Conservation (phyloP, 768 basidiomycete genomes). For the Hebeloma cylindrosporum region DNA sequence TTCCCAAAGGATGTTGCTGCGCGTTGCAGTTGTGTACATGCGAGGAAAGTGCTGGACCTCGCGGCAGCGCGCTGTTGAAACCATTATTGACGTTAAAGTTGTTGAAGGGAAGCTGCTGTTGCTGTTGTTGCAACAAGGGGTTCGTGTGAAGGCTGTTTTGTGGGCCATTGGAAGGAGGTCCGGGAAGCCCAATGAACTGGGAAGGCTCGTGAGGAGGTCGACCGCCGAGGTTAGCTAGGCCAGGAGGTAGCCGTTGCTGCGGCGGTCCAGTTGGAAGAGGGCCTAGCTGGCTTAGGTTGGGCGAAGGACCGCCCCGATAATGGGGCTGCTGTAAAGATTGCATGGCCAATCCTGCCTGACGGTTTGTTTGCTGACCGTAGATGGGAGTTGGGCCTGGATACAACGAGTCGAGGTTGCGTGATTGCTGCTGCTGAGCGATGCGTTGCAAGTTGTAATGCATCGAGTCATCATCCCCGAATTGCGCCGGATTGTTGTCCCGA, state of each 20-base stretch:
- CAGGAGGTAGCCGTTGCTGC: constrained; percentile 72
- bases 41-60: constrained; percentile 49
- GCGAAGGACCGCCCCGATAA: constrained; percentile 72
- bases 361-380: constrained; percentile 55
- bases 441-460: constrained; percentile 63
- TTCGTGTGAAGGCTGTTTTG: constrained; percentile 49
- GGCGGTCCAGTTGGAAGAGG: constrained; percentile 43
- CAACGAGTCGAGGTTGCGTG: constrained; percentile 54
- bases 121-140: constrained; percentile 35
- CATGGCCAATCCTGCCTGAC: constrained; percentile 52
- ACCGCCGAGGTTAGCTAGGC: constrained; percentile 78
- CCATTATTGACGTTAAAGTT: constrained; percentile 47
- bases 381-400: constrained; percentile 52
- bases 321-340: constrained; percentile 63
- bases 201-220: constrained; percentile 78
- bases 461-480: constrained; percentile 65
- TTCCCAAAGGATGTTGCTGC: constrained; percentile 40
- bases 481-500: constrained; percentile 48
- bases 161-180: constrained; percentile 42
- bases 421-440: constrained; percentile 46
- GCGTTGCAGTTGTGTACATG: constrained; percentile 35
- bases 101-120: constrained; percentile 49
- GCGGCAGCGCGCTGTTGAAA: constrained; percentile 50
- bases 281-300: constrained; percentile 48
- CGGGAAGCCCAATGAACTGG: constrained; percentile 58